phyloP scores from a whole-genome alignment of 2,329 filamentous ascomycete genomes.

The Ascochyta pisi region DNA sequence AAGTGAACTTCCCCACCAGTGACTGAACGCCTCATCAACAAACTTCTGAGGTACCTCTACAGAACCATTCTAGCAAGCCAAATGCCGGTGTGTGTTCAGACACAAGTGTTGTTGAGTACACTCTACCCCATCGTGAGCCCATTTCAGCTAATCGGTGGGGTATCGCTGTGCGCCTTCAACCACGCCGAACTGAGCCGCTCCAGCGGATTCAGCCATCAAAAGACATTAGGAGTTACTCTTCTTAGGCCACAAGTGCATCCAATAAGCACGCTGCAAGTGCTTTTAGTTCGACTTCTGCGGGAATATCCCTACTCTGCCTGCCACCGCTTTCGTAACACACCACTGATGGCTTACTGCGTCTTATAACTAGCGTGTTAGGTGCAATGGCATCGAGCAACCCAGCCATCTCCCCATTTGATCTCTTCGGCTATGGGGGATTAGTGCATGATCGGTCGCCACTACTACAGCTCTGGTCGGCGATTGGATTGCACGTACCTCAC shows the following conservation, averaged over 20 bases:
- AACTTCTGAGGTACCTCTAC: neutral
- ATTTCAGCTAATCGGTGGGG: neutral
- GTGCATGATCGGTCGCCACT: slow-evolving; percentile 2
- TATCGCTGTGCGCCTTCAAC: neutral
- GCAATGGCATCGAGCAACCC: neutral
- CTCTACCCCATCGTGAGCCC: neutral
- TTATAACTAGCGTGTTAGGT: neutral
- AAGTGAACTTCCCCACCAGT: neutral
- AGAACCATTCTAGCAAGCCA: neutral
- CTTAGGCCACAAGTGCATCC: neutral
- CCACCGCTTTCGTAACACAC: neutral
- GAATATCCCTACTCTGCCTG: neutral
- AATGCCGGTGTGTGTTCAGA: too few species aligned
- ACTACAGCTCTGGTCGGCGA: slow-evolving; percentile 15
- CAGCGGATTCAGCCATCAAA: neutral
- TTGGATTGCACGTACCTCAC: neutral
- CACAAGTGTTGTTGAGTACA: neutral
- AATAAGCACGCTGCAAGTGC: neutral
- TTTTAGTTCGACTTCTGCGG: neutral
- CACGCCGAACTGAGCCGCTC: neutral
- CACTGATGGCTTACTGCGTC: neutral
- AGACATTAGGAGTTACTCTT: neutral
- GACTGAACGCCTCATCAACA: neutral
- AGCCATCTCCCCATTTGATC: neutral
- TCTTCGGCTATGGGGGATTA: neutral